phyloP scores from a whole-genome alignment of 2,329 filamentous ascomycete genomes.

The Epichloe bromicola region DNA sequence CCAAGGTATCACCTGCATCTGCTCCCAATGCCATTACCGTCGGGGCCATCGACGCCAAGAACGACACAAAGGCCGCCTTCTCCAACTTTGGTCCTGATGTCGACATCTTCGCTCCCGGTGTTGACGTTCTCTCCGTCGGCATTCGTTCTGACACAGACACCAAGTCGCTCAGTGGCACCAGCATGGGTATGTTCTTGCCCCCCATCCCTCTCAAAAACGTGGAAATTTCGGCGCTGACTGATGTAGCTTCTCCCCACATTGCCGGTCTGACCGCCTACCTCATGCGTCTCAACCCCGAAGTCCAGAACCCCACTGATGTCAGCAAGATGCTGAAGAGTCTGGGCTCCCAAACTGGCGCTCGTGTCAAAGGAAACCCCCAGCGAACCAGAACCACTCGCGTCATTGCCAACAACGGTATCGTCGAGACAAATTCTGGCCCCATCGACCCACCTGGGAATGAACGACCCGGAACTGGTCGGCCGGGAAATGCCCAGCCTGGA shows the following conservation, averaged over 20 bases:
- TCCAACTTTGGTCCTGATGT: constrained; percentile 44
- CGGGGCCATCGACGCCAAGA: constrained; percentile 41
- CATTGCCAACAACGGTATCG: constrained; percentile 45
- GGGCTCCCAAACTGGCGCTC: constrained; percentile 31
- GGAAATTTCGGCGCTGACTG: too few species aligned
- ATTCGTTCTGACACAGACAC: constrained; percentile 35
- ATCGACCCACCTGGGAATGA: background rate
- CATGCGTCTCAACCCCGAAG: constrained; percentile 37
- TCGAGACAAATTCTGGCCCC: background rate
- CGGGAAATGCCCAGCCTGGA: background rate
- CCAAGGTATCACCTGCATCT: constrained; percentile 39
- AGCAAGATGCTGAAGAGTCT: constrained; percentile 39
- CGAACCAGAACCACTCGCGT: constrained; percentile 37
- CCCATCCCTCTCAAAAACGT: background rate
- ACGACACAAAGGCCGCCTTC: constrained; percentile 36
- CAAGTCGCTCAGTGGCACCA: constrained; percentile 37
- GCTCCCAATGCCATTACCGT: constrained; percentile 45
- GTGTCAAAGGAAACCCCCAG: constrained; percentile 19
- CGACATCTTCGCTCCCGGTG: constrained; percentile 44
- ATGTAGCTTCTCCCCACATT: constrained; percentile 47
- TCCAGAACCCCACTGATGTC: constrained; percentile 26
- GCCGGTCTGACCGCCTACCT: constrained; percentile 57
- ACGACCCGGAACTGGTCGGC: background rate
- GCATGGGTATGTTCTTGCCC: constrained; percentile 32
- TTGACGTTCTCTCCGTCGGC: constrained; percentile 38